Base-by-base conservation (phyloP, 441 rosid species). In the Erodium moschatum region DNA sequence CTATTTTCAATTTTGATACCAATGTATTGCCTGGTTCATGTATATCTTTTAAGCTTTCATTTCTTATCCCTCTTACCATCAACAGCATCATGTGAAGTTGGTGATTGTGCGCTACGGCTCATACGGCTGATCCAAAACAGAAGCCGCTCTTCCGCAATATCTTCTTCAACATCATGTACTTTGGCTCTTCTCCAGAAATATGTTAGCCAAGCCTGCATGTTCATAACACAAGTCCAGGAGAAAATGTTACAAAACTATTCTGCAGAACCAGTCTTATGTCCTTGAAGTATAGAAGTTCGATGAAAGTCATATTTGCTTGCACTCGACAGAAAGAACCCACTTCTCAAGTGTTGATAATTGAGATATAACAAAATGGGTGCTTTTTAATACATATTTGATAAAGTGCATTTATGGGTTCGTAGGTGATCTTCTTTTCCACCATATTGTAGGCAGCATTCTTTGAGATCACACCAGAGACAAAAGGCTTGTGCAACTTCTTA, bases 131-230 rank as follows among this genome's bases (percentile, higher is more conserved):
- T 85, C 98, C 97, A 92, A 70, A 85, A 84, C 69, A 83, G 97
- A 75, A 89, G 79, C 69, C 89, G 80, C 76, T 92, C 99, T 63
- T 89, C 95, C 38, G 97, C 95, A 67, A 92, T 83, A 80, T 92
- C 99, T 75, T 87, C 90, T 83, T 95, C 99, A 63, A 92, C 87
- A 56, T 82, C 85, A 69, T 92, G 87, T 69, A 76, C 79, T 80
- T 81, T 81, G 66, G 97, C 96, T 85, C 98, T 87, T 78, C 89
- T 84, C 99, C 96, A 95, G 71, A 86, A 92, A 78, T 92, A 92
- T 48, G 85, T 82, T 66, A 92, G 75, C 99, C 99, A 95, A 46
- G 97, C 97, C 99, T 95, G 80, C 65, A 67, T 1, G 67, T 42
- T 6, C 24, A 33, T 67, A 70, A 46, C 31, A 20, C 56, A 63